These are phyloP conservation scores for Acanthamoeba divionensis DNA, from an alignment of 208 protist species.

Conservation along the genomic window DNA sequence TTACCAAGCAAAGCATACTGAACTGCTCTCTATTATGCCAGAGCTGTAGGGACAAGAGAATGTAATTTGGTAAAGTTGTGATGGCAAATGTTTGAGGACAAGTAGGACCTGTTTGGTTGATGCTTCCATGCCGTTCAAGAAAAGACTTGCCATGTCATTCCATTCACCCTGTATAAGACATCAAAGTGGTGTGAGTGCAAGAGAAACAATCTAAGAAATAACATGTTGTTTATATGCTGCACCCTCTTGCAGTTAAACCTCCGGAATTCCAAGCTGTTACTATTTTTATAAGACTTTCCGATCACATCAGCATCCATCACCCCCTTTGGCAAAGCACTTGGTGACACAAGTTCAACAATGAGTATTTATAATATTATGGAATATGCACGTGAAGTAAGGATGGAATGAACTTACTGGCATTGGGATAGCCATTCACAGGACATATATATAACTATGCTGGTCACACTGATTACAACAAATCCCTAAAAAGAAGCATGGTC, in stretches of 20 bases:
- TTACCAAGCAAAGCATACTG: neutral
- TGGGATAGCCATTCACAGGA: neutral
- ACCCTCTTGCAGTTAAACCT: neutral
- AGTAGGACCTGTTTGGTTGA: too few species aligned
- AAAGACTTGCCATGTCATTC: constrained; percentile 7
- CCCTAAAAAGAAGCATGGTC: neutral
- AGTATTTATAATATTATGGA: too few species aligned
- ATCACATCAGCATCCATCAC: too few species aligned
- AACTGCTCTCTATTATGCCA: constrained; percentile 16
- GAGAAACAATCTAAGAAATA: neutral
- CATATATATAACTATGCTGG: constrained; percentile 4
- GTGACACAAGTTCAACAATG: too few species aligned
- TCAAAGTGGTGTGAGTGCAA: neutral
- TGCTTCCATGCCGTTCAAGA: constrained; percentile 28
- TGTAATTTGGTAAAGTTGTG: too few species aligned
- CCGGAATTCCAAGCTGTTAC: neutral
- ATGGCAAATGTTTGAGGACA: too few species aligned
- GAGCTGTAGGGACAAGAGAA: neutral
- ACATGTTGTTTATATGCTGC: neutral
- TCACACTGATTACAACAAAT: neutral
- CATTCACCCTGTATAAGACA: neutral
- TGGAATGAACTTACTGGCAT: neutral
- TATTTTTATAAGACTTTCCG: too few species aligned
- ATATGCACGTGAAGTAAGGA: neutral
- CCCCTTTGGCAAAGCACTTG: too few species aligned